Percentiles rank a stretch among this genome's conserved stretches.
phyloP scores from a whole-genome alignment of 163 green algal genomes.

The Scenedesmus sp. region DNA sequence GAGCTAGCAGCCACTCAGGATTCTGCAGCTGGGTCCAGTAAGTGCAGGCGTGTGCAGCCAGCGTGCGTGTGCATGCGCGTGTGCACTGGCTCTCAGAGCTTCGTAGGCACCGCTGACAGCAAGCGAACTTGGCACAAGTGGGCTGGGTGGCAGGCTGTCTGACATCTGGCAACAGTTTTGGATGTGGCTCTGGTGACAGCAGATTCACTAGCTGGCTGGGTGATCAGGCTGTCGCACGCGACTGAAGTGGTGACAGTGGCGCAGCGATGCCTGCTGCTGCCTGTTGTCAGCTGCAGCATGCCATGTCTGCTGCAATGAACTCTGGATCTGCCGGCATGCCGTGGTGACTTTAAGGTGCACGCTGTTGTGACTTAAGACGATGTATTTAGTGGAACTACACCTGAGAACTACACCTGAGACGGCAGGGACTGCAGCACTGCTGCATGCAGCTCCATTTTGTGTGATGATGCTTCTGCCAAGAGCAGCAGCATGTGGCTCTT shows the following conservation, averaged over 20 bases:
- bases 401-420: neutral
- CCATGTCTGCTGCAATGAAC: too few relatives aligned
- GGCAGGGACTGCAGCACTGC: neutral
- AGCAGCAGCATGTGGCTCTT: neutral
- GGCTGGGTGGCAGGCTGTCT: neutral
- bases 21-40: neutral
- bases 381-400: too few relatives aligned
- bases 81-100: neutral
- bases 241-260: neutral
- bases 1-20: too few relatives aligned
- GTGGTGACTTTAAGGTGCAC: too few relatives aligned
- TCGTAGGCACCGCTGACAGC: neutral
- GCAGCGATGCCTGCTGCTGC: neutral
- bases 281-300: neutral
- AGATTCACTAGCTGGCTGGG: too few relatives aligned
- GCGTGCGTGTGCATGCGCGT: neutral
- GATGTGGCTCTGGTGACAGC: too few relatives aligned
- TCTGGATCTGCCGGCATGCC: too few relatives aligned
- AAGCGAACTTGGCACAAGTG: neutral
- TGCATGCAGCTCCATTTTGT: neutral
- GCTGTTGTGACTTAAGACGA: too few relatives aligned
- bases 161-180: too few relatives aligned
- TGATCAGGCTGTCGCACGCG: neutral
- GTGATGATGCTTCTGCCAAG: neutral
- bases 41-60: neutral